phyloP scores from a whole-genome alignment of 129 eudicot genomes.

The Centella asiatica region DNA sequence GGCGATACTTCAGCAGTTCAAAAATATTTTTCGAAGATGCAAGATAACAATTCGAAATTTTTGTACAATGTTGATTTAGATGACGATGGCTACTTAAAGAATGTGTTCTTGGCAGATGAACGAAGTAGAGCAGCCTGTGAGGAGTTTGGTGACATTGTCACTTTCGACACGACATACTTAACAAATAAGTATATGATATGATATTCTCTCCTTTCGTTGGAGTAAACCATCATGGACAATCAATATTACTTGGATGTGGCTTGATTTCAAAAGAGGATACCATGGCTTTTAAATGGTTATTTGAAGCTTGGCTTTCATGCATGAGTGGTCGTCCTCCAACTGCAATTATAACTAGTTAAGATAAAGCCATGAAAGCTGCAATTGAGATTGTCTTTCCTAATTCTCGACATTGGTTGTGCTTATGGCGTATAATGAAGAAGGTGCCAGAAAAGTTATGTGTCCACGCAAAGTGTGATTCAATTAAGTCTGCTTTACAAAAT shows the following conservation, averaged over 20 bases:
- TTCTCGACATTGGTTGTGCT: not conserved
- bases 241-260: too few relatives aligned
- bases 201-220: too few relatives aligned
- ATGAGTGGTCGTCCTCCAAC: not conserved
- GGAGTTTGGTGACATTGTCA: not conserved
- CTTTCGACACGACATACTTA: not conserved
- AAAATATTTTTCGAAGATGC: not conserved
- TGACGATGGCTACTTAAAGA: not conserved
- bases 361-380: not conserved
- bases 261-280: too few relatives aligned
- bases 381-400: not conserved
- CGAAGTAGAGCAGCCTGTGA: not conserved
- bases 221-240: not conserved
- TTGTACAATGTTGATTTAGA: not conserved
- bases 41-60: not conserved
- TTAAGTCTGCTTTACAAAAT: too few relatives aligned
- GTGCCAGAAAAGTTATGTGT: not conserved
- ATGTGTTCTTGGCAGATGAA: not conserved
- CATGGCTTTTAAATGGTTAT: not conserved
- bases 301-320: not conserved
- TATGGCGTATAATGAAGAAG: not conserved
- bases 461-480: not conserved
- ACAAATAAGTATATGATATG: too few relatives aligned
- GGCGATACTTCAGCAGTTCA: not conserved
- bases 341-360: too few relatives aligned